Evolutionary conservation across 176 grass and related monocot genomes (phyloP).

Genomic region (Bolboschoenus planiculmis): DNA sequence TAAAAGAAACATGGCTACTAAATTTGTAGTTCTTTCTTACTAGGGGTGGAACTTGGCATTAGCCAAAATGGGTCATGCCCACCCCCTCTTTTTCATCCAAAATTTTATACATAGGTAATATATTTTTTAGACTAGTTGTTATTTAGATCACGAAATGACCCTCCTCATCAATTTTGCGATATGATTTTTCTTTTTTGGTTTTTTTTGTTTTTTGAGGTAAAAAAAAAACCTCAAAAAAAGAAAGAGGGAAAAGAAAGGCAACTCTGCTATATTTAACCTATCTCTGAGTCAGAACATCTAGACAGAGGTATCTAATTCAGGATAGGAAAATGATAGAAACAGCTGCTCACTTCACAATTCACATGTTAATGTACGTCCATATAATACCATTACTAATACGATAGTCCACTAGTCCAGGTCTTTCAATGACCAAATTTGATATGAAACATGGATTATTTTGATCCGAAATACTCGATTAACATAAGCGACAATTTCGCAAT

Average conservation of each 20-base stretch:
- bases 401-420: background rate
- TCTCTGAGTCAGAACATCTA: background rate
- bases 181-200: too few species aligned
- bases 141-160: too few species aligned
- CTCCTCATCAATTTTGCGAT: too few species aligned
- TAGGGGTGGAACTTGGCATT: too few species aligned
- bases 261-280: too few species aligned
- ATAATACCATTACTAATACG: background rate
- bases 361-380: background rate
- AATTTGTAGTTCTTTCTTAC: background rate
- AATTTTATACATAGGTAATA: too few species aligned
- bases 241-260: too few species aligned
- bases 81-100: too few species aligned
- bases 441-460: background rate
- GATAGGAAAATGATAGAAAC: background rate
- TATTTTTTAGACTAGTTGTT: too few species aligned
- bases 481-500: background rate
- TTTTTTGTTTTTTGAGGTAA: too few species aligned
- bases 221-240: too few species aligned
- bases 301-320: background rate
- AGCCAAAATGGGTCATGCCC: too few species aligned
- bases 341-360: background rate
- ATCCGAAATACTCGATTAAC: background rate
- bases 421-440: background rate
- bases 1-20: background rate